phyloP scores from a whole-genome alignment of 768 basidiomycete genomes.

The Pleurotus cornucopiae region DNA sequence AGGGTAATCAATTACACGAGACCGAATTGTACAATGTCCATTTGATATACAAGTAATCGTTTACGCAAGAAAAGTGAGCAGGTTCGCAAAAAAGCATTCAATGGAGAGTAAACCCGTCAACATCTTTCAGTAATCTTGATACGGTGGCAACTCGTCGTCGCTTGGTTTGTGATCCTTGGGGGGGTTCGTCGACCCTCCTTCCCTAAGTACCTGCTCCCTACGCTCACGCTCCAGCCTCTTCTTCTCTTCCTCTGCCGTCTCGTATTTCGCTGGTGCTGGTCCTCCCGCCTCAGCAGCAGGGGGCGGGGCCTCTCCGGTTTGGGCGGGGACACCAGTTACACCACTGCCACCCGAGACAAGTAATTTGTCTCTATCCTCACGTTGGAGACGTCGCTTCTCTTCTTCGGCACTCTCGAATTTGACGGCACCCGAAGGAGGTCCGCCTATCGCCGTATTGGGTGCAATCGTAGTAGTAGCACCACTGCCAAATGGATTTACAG shows the following conservation, averaged over 20 bases:
- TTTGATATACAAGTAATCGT: no score
- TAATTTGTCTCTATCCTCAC: conserved; percentile 10
- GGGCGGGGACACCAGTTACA: background rate
- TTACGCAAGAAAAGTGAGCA: no score
- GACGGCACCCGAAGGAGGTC: conserved; percentile 21
- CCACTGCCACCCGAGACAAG: background rate
- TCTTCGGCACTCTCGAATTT: conserved; percentile 41
- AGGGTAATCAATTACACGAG: no score
- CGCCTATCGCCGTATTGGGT: conserved; percentile 19
- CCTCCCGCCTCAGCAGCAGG: conserved; percentile 11
- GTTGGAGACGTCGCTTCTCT: conserved; percentile 41
- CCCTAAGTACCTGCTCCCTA: conserved; percentile 46
- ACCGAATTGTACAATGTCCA: no score
- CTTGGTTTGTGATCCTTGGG: conserved; percentile 23
- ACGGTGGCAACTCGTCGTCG: conserved; percentile 47
- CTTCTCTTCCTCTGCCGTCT: conserved; percentile 65
- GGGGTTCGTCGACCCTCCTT: conserved; percentile 15
- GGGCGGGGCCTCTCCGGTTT: background rate
- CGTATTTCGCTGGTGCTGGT: conserved; percentile 20
- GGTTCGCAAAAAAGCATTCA: no score
- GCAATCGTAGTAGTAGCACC: background rate
- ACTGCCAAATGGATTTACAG: no score
- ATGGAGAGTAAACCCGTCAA: background rate
- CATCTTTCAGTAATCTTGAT: conserved; percentile 30
- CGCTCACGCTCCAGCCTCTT: conserved; percentile 61